Evolutionary conservation across 2,329 filamentous ascomycete genomes (phyloP), one percentile per base, ranked within the genome.

Genomic region (Colletotrichum cereale): DNA sequence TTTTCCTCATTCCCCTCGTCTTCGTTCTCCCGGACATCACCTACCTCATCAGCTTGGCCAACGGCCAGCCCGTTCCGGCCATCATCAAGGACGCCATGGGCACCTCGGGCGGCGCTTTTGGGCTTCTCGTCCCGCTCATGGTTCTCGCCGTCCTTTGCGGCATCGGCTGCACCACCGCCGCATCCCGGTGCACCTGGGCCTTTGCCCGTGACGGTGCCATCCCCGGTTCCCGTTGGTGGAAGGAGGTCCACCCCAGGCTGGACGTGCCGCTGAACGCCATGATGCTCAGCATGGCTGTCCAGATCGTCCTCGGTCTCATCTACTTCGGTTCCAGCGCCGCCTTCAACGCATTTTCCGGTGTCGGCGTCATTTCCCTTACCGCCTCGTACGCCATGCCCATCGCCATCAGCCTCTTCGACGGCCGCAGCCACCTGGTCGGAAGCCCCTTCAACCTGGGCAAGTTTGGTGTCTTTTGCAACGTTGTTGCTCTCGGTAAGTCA

Each of bases 341-440:
- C n/a, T 93, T 92, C 84, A 92, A 91, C 77, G 91, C 91, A 67
- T 93, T 93, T 80, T 91, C 89, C 0, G 90, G 90, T 72, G 89
- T 92, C 24, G 90, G 90, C 76, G 91, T 93, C 79, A 93, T 93
- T 77, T 91, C 87, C 77, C 82, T 91, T 78, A 93, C 91, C 0
- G 84, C 90, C 48, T 89, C 90, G 62, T 94, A 94, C 76, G 90
- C 89, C 44, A 85, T 85, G 1, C 92, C 92, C 24, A 91, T 93
- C 65, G 85, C 87, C 31, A 88, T 92, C 72, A 93, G 87, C 65
- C 80, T 93, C 75, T 76, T 89, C 66, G 86, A 86, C 31, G 86
- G 90, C 14, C 89, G 92, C 57, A 85, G 86, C 76, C 86, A 90
- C 69, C 84, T 93, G 66, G 82, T 84, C 71, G 84, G 81, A 1